phyloP scores from a whole-genome alignment of 2,329 filamentous ascomycete species.

The Hypoxylon sp. region DNA sequence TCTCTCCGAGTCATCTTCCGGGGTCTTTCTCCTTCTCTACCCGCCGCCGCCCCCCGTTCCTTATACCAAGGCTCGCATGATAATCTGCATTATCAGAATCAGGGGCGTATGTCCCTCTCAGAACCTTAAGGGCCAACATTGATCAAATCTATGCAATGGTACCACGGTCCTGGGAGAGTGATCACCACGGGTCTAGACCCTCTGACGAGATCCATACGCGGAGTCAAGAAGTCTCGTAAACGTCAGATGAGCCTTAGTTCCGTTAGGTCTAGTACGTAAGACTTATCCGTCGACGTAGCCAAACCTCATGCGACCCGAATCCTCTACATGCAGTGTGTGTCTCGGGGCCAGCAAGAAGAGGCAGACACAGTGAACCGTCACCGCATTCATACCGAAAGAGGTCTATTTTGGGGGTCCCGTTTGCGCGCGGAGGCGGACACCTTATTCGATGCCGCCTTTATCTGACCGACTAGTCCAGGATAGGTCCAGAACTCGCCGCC shows the following conservation, averaged over 20 bases:
- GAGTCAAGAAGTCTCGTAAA: slow-evolving; percentile 13
- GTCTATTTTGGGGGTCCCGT: slow-evolving; percentile 12
- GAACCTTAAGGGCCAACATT: slow-evolving; percentile 19
- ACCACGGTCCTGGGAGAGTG: slow-evolving; percentile 20
- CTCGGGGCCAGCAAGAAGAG: slow-evolving; percentile 12
- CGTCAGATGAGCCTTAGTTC: slow-evolving; percentile 19
- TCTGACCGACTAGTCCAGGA: slow-evolving; percentile 18
- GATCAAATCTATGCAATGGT: slow-evolving; percentile 8
- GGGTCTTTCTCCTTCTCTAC: too few relatives aligned
- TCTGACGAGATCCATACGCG: slow-evolving; percentile 6
- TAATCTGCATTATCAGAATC: slow-evolving; percentile 3
- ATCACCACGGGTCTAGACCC: slow-evolving; percentile 24
- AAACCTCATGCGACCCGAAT: not conserved
- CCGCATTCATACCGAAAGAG: slow-evolving; percentile 12
- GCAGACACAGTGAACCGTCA: not conserved
- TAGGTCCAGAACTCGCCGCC: not conserved
- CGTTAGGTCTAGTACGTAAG: slow-evolving; percentile 1
- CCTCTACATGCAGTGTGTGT: slow-evolving; percentile 14
- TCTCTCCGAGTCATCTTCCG: too few relatives aligned
- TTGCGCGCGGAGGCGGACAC: slow-evolving; percentile 20
- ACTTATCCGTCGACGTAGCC: not conserved
- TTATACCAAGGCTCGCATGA: not conserved
- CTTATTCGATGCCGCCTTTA: slow-evolving; percentile 22
- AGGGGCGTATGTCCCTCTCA: slow-evolving; percentile 28
- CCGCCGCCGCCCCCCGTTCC: not conserved